phyloP scores from a whole-genome alignment of 176 grass and related monocot species.

The Musa beccarii region DNA sequence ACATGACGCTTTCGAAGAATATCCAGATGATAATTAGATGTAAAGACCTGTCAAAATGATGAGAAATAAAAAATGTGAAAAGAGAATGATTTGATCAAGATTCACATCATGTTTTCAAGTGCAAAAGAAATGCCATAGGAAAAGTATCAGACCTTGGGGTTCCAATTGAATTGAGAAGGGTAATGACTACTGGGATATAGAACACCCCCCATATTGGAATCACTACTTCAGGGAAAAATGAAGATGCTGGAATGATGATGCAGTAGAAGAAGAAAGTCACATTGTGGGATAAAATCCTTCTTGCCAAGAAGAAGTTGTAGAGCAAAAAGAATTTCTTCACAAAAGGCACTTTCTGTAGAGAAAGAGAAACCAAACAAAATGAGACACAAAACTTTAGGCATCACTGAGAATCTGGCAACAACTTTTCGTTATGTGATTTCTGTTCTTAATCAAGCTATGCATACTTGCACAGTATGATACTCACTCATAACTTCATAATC shows the following conservation, averaged over 20 bases:
- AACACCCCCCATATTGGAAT: conserved; percentile 64
- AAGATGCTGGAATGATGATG: conserved; percentile 47
- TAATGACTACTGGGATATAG: conserved; percentile 64
- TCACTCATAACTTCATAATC: neutral
- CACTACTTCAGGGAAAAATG: conserved; percentile 48
- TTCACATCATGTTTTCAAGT: too few species aligned
- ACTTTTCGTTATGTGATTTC: too few species aligned
- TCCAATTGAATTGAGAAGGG: conserved; percentile 60
- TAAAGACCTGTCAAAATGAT: conserved; percentile 29
- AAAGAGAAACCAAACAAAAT: neutral
- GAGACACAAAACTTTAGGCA: neutral
- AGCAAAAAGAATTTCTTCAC: conserved; percentile 67
- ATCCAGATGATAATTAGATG: conserved; percentile 57
- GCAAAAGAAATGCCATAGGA: neutral
- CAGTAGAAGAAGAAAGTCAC: conserved; percentile 76
- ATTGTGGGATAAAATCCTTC: conserved; percentile 44
- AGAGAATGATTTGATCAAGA: neutral
- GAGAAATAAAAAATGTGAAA: conserved; percentile 7
- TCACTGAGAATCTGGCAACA: neutral
- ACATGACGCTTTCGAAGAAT: conserved; percentile 75
- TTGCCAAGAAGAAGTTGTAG: conserved; percentile 75
- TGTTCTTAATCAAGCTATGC: neutral
- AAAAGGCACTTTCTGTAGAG: conserved; percentile 40
- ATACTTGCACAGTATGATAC: neutral
- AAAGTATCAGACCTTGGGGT: conserved; percentile 32